Conservation (phyloP, 257 asterid genomes). For the Nicotiana obtusifolia region DNA sequence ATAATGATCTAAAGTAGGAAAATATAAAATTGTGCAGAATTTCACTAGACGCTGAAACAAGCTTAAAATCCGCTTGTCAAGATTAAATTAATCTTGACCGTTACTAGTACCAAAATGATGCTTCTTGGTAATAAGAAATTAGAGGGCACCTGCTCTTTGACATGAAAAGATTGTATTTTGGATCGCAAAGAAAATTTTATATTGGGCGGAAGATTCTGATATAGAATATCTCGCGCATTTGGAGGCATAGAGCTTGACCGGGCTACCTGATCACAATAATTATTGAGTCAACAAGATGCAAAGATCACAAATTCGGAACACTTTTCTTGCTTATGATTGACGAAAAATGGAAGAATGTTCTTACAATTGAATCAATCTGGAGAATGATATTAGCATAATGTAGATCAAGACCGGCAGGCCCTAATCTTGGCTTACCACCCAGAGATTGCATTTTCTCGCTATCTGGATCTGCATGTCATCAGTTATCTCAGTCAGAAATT, state of each 20-base stretch:
- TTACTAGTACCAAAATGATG: neutral
- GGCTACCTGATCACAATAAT: constrained; percentile 44
- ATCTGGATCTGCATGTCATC: constrained; percentile 26
- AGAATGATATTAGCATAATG: constrained; percentile 81
- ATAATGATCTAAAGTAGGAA: neutral
- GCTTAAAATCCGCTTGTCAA: neutral
- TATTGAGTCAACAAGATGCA: constrained; percentile 5
- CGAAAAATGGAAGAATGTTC: neutral
- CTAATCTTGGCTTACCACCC: constrained; percentile 42
- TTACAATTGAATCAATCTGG: constrained; percentile 72
- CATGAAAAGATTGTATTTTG: constrained; percentile 48
- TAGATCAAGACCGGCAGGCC: constrained; percentile 68
- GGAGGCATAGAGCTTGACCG: constrained; percentile 48
- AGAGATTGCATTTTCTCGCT: constrained; percentile 24
- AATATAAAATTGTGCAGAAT: neutral
- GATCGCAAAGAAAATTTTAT: constrained; percentile 50
- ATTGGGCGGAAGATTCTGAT: constrained; percentile 66
- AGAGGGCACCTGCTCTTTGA: constrained; percentile 52
- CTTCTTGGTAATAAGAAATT: neutral
- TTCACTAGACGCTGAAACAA: neutral
- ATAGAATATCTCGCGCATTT: constrained; percentile 47
- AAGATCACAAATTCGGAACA: neutral
- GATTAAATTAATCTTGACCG: neutral
- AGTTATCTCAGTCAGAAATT: neutral
- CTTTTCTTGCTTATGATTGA: neutral